Conservation (phyloP, 164 flowering plant genomes). For the Aristolochia fimbriata region DNA sequence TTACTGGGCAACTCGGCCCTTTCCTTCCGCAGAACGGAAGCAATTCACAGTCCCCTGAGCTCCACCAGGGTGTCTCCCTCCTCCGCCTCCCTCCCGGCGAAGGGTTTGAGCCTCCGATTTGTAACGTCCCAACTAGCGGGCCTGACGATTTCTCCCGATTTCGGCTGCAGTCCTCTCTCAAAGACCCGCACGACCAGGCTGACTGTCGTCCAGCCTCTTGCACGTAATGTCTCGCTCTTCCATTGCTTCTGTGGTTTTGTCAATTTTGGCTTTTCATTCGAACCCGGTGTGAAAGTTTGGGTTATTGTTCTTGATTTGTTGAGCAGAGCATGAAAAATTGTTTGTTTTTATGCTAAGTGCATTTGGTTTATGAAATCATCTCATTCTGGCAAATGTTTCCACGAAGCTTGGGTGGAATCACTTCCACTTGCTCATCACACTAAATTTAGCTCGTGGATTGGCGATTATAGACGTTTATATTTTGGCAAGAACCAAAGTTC, state of each 20-base stretch:
- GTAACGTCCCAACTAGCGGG: constrained; percentile 54
- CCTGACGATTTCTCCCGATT: not conserved
- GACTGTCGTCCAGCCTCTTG: not conserved
- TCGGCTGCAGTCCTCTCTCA: not conserved
- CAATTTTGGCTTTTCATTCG: not conserved
- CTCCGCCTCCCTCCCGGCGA: not conserved
- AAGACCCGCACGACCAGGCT: not conserved
- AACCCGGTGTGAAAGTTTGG: not conserved
- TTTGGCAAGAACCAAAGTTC: no score
- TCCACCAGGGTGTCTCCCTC: not conserved
- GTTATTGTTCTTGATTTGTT: not conserved
- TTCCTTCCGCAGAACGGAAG: not conserved
- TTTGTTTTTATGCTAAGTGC: no score
- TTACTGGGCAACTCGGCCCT: constrained; percentile 3
- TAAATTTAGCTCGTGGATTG: no score
- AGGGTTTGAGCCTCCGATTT: constrained; percentile 30
- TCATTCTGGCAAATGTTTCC: no score
- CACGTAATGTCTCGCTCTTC: not conserved
- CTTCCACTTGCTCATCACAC: no score
- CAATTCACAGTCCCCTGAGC: constrained; percentile 5
- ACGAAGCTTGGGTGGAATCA: no score
- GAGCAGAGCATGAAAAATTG: no score
- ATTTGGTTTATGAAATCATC: no score
- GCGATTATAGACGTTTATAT: no score
- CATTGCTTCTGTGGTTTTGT: not conserved